Conservation (phyloP, 2,329 filamentous ascomycete species). For the Neoscytalidium dimidiatum region DNA sequence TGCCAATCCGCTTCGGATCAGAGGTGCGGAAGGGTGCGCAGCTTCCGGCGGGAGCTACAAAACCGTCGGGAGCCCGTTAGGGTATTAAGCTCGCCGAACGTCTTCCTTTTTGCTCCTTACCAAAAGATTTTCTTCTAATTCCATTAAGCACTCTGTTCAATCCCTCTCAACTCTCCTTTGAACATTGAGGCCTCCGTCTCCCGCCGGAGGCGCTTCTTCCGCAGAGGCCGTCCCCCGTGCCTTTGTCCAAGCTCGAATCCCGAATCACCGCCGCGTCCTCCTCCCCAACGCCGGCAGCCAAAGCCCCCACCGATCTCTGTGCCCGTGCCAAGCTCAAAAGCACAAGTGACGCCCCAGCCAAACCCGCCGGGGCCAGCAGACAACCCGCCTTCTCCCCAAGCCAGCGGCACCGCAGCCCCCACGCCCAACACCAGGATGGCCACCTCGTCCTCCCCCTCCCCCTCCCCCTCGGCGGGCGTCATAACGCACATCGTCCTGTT, state of each 20-base stretch:
- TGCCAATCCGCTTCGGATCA: background rate
- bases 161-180: background rate
- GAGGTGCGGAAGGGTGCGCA: background rate
- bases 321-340: background rate
- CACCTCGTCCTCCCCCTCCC: slow-evolving; percentile 27
- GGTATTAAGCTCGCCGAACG: background rate
- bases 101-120: background rate
- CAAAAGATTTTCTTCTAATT: background rate
- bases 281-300: background rate
- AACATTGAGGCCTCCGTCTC: background rate
- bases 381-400: background rate
- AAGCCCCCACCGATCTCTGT: background rate
- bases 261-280: background rate
- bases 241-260: background rate
- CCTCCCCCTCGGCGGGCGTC: background rate
- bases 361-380: background rate
- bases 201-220: slow-evolving; percentile 4
- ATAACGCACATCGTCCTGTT: slow-evolving; percentile 70
- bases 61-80: background rate
- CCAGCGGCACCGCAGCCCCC: background rate
- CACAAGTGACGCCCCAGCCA: background rate
- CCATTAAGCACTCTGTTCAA: background rate
- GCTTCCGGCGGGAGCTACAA: background rate
- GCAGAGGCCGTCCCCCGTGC: background rate
- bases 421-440: slow-evolving; percentile 51